Conservation (phyloP, 1,284 basidiomycete species). For the Tilletia walkeri region DNA sequence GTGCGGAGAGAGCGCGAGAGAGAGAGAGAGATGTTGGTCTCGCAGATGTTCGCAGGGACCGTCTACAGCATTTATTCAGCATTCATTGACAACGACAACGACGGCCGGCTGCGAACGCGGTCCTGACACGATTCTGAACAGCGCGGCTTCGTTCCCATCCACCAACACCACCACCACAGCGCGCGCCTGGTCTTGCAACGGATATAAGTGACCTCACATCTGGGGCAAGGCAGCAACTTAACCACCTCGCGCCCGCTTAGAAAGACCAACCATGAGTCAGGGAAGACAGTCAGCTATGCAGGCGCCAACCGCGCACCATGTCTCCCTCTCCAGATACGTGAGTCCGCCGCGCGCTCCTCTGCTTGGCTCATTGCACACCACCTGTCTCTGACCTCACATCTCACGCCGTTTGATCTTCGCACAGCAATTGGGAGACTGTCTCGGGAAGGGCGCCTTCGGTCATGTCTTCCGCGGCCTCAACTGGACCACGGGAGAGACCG, state of each 20-base stretch:
- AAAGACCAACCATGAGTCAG: not conserved
- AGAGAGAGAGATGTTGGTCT: too few species aligned
- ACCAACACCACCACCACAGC: too few species aligned
- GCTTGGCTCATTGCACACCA: too few species aligned
- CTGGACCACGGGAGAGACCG: slow-evolving; percentile 75
- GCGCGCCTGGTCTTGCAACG: not conserved
- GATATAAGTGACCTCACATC: too few species aligned
- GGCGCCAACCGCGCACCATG: slow-evolving; percentile 1
- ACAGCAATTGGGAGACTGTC: slow-evolving; percentile 87
- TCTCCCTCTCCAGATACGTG: not conserved
- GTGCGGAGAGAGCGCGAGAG: too few species aligned
- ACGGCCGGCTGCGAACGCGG: too few species aligned
- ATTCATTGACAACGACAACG: too few species aligned
- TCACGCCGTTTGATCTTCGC: slow-evolving; percentile 19
- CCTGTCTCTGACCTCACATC: not conserved
- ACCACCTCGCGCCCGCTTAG: not conserved
- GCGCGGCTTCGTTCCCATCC: too few species aligned
- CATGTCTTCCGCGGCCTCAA: slow-evolving; percentile 92
- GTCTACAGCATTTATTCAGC: too few species aligned
- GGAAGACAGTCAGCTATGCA: not conserved
- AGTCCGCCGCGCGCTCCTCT: not conserved
- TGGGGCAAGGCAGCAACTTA: too few species aligned
- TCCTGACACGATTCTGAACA: too few species aligned
- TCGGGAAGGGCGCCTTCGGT: slow-evolving; percentile 90
- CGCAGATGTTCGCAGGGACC: too few species aligned